Percentiles rank a stretch among this genome's conserved stretches.
These are phyloP conservation scores for Eucalyptus erythrocorys DNA, from an alignment of 345 rosid species.

Conservation along the genomic window DNA sequence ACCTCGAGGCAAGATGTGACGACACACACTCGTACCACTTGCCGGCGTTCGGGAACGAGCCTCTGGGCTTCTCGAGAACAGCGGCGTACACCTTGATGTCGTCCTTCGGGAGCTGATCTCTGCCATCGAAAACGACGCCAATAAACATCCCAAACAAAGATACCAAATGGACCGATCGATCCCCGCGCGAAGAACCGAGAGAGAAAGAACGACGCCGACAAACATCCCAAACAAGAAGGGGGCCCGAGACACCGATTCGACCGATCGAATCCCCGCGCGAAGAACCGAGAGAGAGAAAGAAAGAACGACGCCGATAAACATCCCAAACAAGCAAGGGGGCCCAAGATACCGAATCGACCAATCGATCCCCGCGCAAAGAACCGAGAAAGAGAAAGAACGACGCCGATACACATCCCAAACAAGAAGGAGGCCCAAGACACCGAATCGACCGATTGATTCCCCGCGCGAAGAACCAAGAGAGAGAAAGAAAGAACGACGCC, in stretches of 20 bases:
- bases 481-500: background rate
- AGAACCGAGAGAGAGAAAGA: no score
- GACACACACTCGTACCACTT: no score
- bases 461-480: no score
- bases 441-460: background rate
- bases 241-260: background rate
- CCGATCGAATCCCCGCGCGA: background rate
- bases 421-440: background rate
- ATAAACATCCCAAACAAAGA: background rate
- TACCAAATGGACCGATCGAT: background rate
- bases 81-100: conserved; percentile 82
- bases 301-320: background rate
- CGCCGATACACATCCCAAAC: background rate
- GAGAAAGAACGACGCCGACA: background rate
- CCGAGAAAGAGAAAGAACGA: no score
- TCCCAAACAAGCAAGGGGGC: background rate
- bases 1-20: no score
- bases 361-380: background rate
- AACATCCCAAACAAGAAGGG: background rate
- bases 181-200: no score
- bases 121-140: background rate
- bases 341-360: background rate
- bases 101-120: conserved; percentile 44
- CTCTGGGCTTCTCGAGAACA: conserved; percentile 44
- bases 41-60: conserved; percentile 54